Evolutionary conservation across 192 early-diverging fungal genomes (phyloP).

Genomic region (Haplosporangium gracile): DNA sequence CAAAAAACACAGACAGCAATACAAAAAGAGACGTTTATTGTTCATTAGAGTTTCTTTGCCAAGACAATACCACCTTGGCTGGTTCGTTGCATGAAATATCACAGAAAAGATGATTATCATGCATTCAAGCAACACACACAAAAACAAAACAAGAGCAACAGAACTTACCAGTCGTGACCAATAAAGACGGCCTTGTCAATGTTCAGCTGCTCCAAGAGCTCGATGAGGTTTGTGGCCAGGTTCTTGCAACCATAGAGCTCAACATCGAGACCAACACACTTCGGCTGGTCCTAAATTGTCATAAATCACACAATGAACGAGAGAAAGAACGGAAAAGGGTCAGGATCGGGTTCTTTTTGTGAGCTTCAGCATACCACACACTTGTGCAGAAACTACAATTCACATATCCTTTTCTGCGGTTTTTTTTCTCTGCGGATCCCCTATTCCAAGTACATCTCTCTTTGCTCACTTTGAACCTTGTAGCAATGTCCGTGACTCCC

Average conservation of each 20-base stretch:
- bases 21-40: not conserved
- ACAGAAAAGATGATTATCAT: not conserved
- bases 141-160: not conserved
- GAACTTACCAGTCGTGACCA: slow-evolving; percentile 76
- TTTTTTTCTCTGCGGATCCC: too few relatives aligned
- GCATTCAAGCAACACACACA: not conserved
- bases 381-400: too few relatives aligned
- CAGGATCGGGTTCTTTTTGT: slow-evolving; percentile 1
- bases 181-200: slow-evolving; percentile 65
- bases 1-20: not conserved
- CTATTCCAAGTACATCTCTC: too few relatives aligned
- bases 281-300: slow-evolving; percentile 46
- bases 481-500: too few relatives aligned
- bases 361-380: not conserved
- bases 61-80: not conserved
- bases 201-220: slow-evolving; percentile 69
- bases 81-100: not conserved
- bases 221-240: slow-evolving; percentile 65
- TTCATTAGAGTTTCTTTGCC: not conserved
- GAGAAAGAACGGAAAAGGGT: not conserved
- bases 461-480: too few relatives aligned
- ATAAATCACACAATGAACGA: not conserved
- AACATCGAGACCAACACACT: slow-evolving; percentile 43
- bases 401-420: too few relatives aligned
- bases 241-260: slow-evolving; percentile 63